A percentile compares a stretch with the other conserved stretches of the same genome.
phyloP scores from a whole-genome alignment of 2,329 filamentous ascomycete genomes.

The Tolypocladium tundrense region DNA sequence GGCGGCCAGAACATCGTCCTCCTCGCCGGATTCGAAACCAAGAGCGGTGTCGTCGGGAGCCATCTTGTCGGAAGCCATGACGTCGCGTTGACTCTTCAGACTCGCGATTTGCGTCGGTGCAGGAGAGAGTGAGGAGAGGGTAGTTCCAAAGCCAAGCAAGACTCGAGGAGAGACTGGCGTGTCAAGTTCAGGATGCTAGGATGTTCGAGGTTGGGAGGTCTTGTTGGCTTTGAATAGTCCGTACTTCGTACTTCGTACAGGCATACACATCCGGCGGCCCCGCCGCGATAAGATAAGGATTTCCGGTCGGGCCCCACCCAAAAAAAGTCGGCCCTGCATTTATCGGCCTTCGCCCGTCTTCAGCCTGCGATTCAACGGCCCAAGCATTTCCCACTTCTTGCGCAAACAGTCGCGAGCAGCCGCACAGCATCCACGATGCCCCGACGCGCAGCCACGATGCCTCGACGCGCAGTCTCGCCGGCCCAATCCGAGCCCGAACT shows the following conservation, averaged over 20 bases:
- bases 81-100: background rate
- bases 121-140: too few relatives aligned
- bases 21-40: constrained; percentile 30
- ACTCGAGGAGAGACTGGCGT: background rate
- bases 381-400: background rate
- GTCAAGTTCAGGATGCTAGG: background rate
- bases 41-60: constrained; percentile 20
- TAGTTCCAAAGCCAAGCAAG: background rate
- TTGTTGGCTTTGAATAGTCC: too few relatives aligned
- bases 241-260: background rate
- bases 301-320: constrained; percentile 8
- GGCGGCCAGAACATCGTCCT: constrained; percentile 67
- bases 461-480: constrained; percentile 65
- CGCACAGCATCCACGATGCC: constrained; percentile 43
- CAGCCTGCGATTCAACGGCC: background rate
- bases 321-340: constrained; percentile 18
- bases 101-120: background rate
- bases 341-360: background rate
- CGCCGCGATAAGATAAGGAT: constrained; percentile 29
- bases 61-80: constrained; percentile 17
- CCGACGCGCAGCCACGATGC: constrained; percentile 58
- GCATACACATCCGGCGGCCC: constrained; percentile 12
- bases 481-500: constrained; percentile 81
- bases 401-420: background rate
- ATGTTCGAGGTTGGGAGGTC: background rate